Evolutionary conservation across 176 grass and related monocot genomes (phyloP), one percentile per base, ranked within the genome.

Genomic region (Luzula sylvatica): DNA sequence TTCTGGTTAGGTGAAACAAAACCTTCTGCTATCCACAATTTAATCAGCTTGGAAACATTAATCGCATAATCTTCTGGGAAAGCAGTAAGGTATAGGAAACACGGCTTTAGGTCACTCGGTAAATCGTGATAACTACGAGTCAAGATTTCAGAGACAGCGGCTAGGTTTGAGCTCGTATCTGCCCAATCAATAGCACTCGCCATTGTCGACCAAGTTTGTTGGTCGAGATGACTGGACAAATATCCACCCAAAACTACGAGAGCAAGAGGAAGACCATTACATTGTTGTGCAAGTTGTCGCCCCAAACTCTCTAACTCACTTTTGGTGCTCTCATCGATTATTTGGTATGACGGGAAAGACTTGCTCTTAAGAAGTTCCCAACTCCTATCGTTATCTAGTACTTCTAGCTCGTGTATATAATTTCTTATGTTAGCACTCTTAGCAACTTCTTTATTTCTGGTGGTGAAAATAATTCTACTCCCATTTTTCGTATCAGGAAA

Each of bases 21-120:
- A 42, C 56, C 69, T 63, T 63, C 56, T 46, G 56, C 57, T 26
- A 71, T 71, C 53, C 67, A 71, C 17, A 60, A 18, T 38, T 52
- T 24, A 19, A 26, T 32, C 5, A 71, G 48, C 8, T 3, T 3
- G 0, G 3, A 1, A 2, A 3, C 57, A 0, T 1, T 0, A 58
- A 51, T 42, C 1, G 1, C 18, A 7, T 12, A 0, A 60, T 50
- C 42, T 42, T 51, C 57, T 13, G 54, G 42, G 18, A 60, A 57
- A 11, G 57, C 17, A 3, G 67, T 28, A 20, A 52, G 48, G 38
- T 71, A 71, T 15, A 53, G 7, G 59, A 72, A 72, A 2, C 69
- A 72, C 27, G 2, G 15, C 43, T 63, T 72, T 40, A 72, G 46
- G 29, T 29, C 12, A 22, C 44, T 11, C 11, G 46, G 56, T 17